These are phyloP conservation scores for Vitis amurensis DNA, from an alignment of 164 flowering plant species.

Conservation along the genomic window DNA sequence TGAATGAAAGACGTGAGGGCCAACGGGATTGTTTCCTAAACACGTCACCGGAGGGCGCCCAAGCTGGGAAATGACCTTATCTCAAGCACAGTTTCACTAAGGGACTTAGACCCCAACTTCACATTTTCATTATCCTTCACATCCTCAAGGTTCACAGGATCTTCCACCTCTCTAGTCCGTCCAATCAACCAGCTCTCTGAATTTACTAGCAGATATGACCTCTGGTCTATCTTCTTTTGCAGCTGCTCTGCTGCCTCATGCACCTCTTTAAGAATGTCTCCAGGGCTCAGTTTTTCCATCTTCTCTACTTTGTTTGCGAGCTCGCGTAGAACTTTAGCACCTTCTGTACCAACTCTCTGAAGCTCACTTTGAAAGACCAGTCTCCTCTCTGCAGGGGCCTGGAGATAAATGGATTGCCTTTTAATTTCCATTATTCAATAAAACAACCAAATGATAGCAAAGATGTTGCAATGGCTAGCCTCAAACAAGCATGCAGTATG, in stretches of 20 bases:
- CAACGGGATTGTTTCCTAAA: conserved; percentile 45
- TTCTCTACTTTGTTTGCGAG: conserved; percentile 70
- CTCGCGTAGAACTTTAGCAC: conserved; percentile 78
- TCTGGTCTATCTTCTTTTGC: conserved; percentile 74
- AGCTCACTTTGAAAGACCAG: conserved; percentile 60
- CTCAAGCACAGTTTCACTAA: conserved; percentile 48
- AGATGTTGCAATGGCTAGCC: too few species aligned
- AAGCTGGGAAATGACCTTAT: conserved; percentile 21
- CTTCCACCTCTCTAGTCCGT: conserved; percentile 30
- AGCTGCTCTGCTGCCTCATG: conserved; percentile 82
- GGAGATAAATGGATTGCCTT: not conserved
- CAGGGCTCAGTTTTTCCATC: conserved; percentile 67
- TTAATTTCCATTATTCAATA: too few species aligned
- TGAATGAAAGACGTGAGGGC: conserved; percentile 53
- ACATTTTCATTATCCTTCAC: conserved; percentile 29
- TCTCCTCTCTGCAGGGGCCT: conserved; percentile 85
- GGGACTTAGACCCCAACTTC: conserved; percentile 35
- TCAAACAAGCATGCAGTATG: too few species aligned
- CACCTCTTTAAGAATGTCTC: conserved; percentile 58
- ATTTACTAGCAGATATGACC: conserved; percentile 74
- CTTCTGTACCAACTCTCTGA: conserved; percentile 69
- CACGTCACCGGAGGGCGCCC: conserved; percentile 34
- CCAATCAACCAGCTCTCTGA: conserved; percentile 68
- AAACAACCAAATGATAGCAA: too few species aligned
- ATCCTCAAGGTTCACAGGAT: conserved; percentile 27